Evolutionary conservation across 2,329 filamentous ascomycete species (phyloP).

Genomic region (Lecanoromycetidae sp.): DNA sequence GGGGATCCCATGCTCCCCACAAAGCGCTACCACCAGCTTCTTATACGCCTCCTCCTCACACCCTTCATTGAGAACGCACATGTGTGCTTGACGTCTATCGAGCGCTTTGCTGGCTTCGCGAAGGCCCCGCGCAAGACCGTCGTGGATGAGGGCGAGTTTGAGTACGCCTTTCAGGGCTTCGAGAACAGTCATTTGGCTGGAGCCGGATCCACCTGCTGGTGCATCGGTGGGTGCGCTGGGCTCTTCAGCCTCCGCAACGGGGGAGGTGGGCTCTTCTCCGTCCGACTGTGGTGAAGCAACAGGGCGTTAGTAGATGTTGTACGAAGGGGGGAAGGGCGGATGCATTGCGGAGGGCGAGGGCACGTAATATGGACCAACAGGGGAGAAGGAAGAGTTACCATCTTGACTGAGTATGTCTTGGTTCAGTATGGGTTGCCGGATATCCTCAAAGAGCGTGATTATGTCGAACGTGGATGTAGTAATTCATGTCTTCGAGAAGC

Average conservation of each 20-base stretch:
- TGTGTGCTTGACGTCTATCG: slow-evolving; percentile 96
- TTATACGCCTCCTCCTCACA: slow-evolving; percentile 99
- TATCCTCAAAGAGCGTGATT: slow-evolving; percentile 39
- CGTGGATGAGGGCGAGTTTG: slow-evolving; percentile 98
- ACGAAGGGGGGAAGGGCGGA: neutral
- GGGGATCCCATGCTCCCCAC: slow-evolving; percentile 99
- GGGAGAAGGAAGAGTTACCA: slow-evolving; percentile 29
- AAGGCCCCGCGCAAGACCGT: slow-evolving; percentile 95
- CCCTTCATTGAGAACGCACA: slow-evolving; percentile 99
- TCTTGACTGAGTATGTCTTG: slow-evolving; percentile 29
- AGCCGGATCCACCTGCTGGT: slow-evolving; percentile 54
- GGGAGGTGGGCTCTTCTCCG: slow-evolving; percentile 97
- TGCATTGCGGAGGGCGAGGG: too few species aligned
- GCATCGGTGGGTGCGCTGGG: slow-evolving; percentile 83
- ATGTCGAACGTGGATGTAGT: neutral
- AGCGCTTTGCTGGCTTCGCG: slow-evolving; percentile 98
- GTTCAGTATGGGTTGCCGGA: slow-evolving; percentile 34
- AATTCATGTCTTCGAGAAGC: neutral
- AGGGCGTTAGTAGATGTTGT: neutral
- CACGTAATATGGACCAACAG: slow-evolving; percentile 1
- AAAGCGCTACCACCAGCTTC: slow-evolving; percentile 98
- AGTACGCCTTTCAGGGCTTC: slow-evolving; percentile 98
- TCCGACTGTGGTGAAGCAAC: slow-evolving; percentile 60
- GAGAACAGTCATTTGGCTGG: slow-evolving; percentile 79
- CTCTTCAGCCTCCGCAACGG: slow-evolving; percentile 46